Conservation (phyloP, 176 grass and related monocot species). For the Panicum miliaceum region DNA sequence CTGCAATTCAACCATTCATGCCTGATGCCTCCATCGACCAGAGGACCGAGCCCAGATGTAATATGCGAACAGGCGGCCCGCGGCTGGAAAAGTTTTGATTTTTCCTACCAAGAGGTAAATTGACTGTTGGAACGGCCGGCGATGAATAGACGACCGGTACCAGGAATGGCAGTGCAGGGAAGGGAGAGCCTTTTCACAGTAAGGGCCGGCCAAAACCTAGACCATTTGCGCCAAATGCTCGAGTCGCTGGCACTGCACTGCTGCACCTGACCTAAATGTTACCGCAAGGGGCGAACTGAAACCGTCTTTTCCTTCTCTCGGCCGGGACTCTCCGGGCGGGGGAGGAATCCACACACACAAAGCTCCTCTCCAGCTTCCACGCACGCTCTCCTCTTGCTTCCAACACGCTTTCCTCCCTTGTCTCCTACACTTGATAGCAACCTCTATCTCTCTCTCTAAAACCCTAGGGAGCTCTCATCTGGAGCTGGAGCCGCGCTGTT, state of each 20-base stretch:
- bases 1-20: constrained; percentile 13
- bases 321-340: neutral
- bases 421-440: neutral
- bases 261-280: neutral
- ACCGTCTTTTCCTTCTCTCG: neutral
- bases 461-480: neutral
- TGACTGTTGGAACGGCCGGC: constrained; percentile 27
- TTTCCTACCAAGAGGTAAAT: neutral
- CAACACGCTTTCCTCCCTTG: neutral
- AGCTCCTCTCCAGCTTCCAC: neutral
- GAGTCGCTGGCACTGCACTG: neutral
- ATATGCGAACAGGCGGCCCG: too few species aligned
- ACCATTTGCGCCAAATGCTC: neutral
- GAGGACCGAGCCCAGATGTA: neutral
- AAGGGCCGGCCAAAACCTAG: neutral
- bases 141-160: neutral
- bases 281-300: neutral
- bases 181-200: neutral
- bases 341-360: neutral
- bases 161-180: neutral
- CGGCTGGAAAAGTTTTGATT: neutral
- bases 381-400: neutral
- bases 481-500: neutral
- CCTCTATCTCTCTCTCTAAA: neutral
- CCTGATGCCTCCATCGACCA: neutral